These are phyloP conservation scores for Scenedesmus sp. DNA, from an alignment of 163 green algal genomes.

Conservation along the genomic window DNA sequence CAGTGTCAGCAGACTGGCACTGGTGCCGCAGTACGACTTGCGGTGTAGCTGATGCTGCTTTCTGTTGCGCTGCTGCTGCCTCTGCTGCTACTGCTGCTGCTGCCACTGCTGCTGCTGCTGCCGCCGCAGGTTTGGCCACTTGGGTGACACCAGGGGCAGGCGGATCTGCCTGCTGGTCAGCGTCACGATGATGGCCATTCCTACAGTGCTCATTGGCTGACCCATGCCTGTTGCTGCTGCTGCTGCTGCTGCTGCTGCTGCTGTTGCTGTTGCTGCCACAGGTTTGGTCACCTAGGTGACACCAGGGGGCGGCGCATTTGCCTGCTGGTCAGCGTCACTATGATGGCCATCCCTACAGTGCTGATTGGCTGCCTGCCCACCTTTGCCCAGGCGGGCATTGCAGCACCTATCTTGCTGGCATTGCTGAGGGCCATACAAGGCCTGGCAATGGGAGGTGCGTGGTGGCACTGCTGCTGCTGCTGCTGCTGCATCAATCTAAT, in stretches of 20 bases:
- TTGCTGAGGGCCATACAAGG: constrained; percentile 32
- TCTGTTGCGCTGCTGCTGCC: neutral
- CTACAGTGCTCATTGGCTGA: constrained; percentile 55
- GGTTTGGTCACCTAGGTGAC: constrained; percentile 41
- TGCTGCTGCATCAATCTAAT: too few relatives aligned
- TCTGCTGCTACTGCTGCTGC: neutral
- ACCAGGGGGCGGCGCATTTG: constrained; percentile 53
- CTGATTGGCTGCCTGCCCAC: constrained; percentile 66
- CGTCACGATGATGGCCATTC: constrained; percentile 44
- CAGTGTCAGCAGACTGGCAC: neutral
- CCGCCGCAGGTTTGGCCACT: constrained; percentile 27
- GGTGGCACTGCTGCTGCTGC: neutral
- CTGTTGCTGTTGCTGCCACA: neutral
- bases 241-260: neutral
- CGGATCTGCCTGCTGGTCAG: constrained; percentile 53
- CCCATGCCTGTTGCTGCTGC: constrained; percentile 57
- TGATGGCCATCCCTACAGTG: neutral
- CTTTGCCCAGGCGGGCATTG: constrained; percentile 52
- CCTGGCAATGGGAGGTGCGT: constrained; percentile 34
- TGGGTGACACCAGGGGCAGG: constrained; percentile 48
- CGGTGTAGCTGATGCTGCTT: neutral
- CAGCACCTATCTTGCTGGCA: constrained; percentile 31
- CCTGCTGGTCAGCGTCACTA: constrained; percentile 54
- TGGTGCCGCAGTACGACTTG: neutral
- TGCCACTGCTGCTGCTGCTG: constrained; percentile 8